phyloP scores from a whole-genome alignment of 352 stramenopile genomes.

The Pythium inflatum region DNA sequence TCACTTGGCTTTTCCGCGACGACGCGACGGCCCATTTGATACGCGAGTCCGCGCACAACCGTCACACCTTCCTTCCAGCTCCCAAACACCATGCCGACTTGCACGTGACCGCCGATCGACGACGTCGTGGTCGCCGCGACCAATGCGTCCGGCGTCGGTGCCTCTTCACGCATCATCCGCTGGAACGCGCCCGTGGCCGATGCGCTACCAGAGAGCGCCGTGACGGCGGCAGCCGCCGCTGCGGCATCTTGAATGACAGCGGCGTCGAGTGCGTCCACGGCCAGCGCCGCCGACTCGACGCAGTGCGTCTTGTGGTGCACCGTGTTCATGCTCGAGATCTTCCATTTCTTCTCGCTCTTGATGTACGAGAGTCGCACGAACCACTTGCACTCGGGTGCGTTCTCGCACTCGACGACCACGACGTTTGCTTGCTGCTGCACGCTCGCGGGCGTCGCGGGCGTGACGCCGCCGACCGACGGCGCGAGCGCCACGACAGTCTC shows the following conservation, averaged over 20 bases:
- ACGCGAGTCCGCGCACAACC: constrained; percentile 53
- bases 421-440: constrained; percentile 39
- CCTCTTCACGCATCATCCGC: constrained; percentile 36
- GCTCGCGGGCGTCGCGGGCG: too few species aligned
- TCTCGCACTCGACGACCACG: constrained; percentile 66
- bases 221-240: constrained; percentile 8
- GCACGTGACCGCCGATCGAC: constrained; percentile 38
- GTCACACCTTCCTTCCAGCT: constrained; percentile 67
- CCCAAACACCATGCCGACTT: constrained; percentile 49
- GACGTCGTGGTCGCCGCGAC: not conserved
- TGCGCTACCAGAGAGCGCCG: constrained; percentile 1
- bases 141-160: not conserved
- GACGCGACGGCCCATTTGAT: constrained; percentile 59
- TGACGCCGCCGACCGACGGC: too few species aligned
- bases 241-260: constrained; percentile 11
- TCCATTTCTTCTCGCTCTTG: constrained; percentile 74
- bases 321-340: constrained; percentile 74
- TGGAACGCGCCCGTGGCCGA: constrained; percentile 33
- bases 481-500: not conserved
- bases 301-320: constrained; percentile 70
- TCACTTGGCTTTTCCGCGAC: constrained; percentile 55
- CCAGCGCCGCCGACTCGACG: constrained; percentile 24
- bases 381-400: constrained; percentile 73
- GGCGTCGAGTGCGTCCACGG: not conserved
- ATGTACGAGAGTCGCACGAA: constrained; percentile 68